These are phyloP conservation scores for Brettanomyces sp. DNA, from an alignment of 805 yeast genomes.

Conservation along the genomic window DNA sequence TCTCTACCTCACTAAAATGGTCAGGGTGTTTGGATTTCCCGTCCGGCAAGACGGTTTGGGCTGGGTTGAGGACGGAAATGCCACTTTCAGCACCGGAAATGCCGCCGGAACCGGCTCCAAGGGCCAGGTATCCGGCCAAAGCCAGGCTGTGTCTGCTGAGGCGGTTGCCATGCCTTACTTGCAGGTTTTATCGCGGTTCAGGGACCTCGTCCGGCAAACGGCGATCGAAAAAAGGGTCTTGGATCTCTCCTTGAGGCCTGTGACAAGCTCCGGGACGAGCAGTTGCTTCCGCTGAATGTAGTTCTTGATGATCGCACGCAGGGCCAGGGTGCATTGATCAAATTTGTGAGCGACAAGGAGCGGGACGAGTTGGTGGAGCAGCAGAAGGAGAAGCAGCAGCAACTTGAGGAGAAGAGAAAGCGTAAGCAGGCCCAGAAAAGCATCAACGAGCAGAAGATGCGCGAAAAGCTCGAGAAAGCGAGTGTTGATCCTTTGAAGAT, in stretches of 20 bases:
- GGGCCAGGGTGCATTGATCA: conserved; percentile 72
- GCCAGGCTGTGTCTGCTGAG: conserved; percentile 30
- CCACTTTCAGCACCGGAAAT: not conserved
- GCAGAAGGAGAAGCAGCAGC: conserved; percentile 48
- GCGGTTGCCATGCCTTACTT: conserved; percentile 74
- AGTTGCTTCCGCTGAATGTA: conserved; percentile 66
- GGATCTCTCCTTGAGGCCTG: conserved; percentile 53
- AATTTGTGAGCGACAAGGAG: conserved; percentile 66
- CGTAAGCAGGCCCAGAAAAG: conserved; percentile 52
- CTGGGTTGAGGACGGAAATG: conserved; percentile 46
- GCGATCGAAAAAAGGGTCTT: conserved; percentile 57
- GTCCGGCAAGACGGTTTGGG: conserved; percentile 66
- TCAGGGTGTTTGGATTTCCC: conserved; percentile 69
- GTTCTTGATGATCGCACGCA: conserved; percentile 81
- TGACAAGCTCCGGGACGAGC: conserved; percentile 66
- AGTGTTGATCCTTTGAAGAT: conserved; percentile 60
- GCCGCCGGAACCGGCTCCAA: not conserved
- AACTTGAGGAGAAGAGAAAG: conserved; percentile 27
- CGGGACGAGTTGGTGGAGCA: conserved; percentile 51
- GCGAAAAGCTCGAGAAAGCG: conserved; percentile 56
- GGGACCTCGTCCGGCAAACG: conserved; percentile 69
- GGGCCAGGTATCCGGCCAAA: conserved; percentile 7
- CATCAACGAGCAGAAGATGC: conserved; percentile 54
- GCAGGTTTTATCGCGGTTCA: conserved; percentile 64
- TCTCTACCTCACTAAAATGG: conserved; percentile 59